A percentile compares a stretch with the other conserved stretches of the same genome.
These are phyloP conservation scores for Oleoguttula mirabilis DNA, from an alignment of 495 filamentous ascomycete species.

Conservation along the genomic window DNA sequence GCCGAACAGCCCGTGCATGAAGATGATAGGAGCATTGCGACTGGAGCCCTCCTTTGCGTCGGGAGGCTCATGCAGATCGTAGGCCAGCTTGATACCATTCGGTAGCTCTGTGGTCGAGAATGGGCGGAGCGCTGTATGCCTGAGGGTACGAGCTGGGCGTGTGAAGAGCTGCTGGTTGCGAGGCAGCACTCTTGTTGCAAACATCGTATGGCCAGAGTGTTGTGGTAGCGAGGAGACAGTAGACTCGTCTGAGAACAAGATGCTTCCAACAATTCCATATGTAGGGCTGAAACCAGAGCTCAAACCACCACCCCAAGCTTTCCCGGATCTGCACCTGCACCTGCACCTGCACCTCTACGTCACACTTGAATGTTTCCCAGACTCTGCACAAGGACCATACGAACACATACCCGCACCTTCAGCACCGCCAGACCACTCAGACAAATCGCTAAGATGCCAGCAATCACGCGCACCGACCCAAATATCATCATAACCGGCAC, in stretches of 20 bases:
- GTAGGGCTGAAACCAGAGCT: too few relatives aligned
- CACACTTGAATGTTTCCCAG: too few relatives aligned
- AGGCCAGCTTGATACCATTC: constrained; percentile 34
- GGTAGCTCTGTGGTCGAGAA: constrained; percentile 13
- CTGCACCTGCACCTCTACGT: too few relatives aligned
- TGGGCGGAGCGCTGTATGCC: background rate
- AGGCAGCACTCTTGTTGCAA: constrained; percentile 1
- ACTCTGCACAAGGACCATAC: too few relatives aligned
- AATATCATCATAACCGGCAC: constrained; percentile 95
- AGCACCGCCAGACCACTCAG: background rate
- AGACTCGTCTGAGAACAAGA: too few relatives aligned
- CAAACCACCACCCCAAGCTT: too few relatives aligned
- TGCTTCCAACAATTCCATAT: too few relatives aligned
- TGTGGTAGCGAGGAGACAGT: too few relatives aligned
- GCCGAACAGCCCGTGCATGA: constrained; percentile 91
- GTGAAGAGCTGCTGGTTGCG: background rate
- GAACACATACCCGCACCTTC: too few relatives aligned
- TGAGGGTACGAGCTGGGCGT: background rate
- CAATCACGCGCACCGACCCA: constrained; percentile 45
- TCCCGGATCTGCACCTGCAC: too few relatives aligned
- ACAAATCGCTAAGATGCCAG: background rate
- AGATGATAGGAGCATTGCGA: constrained; percentile 61
- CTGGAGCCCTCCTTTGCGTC: constrained; percentile 5
- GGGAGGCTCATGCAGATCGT: constrained; percentile 46
- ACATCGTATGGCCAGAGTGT: too few relatives aligned